Evolutionary conservation across 2,329 filamentous ascomycete genomes (phyloP), one percentile per base, ranked within the genome.

Genomic region (Monilinia polystroma): DNA sequence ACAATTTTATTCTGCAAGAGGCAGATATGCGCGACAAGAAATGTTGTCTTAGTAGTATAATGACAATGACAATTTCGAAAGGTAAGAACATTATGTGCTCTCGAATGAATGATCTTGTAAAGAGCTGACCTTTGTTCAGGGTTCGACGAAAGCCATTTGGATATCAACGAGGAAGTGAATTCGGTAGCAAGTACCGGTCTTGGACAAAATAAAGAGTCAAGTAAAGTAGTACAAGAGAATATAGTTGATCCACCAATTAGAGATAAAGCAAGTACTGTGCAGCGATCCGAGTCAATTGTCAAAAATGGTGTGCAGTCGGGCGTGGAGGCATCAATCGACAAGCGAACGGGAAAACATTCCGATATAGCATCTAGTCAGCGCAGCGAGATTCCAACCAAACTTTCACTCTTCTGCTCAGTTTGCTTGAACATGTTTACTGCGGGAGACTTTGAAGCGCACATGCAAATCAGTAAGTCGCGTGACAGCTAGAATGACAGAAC

Each of bases 1-100:
- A 20, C 38, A 64, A 55, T 55, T 64, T 64, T 26, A 56, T 55
- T 16, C 8, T n/a, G 4, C 38, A 23, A 23, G 18, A 64, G 3
- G 35, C 16, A 6, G 35, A n/a, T 47, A 12, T 56, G 11, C 38
- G 38, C 2, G 49, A 64, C 10, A n/a, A 43, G 12, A 45, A 47
- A 43, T 55, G 11, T 35, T 64, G 35, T 20, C 23, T 43, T 20
- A 41, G 12, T 47, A 45, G 23, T n/a, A 23, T 23, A 26, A 5
- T 56, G 8, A n/a, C 23, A 26, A 5, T 56, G 8, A n/a, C 29
- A 23, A 23, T 58, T 18, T 43, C 55, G 7, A 58, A 45, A 41
- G 55, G 55, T 58, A 52, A 52, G 20, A 49, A 52, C 0, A 4
- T 5, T 3, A 52, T 16, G 49, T 26, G 12, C 11, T 14, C 12